Percentiles rank a stretch among this genome's conserved stretches.
Evolutionary conservation across 192 early-diverging fungal genomes (phyloP).

Genomic region (Coemansia sp.): DNA sequence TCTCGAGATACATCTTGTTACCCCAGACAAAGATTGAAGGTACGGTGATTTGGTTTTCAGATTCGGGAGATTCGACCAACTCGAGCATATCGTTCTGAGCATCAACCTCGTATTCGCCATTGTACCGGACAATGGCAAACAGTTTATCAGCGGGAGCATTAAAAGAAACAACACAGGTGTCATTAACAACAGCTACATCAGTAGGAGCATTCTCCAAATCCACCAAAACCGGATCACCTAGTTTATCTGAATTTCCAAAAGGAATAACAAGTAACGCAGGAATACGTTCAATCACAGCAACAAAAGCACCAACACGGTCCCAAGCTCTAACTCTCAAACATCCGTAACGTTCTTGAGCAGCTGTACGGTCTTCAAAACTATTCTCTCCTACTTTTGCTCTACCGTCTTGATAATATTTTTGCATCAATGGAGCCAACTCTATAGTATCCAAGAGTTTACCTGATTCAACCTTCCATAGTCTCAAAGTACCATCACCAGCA

Average conservation of each 20-base stretch:
- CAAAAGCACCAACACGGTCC: conserved; percentile 18
- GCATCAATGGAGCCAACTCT: conserved; percentile 48
- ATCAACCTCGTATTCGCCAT: neutral
- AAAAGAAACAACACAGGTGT: conserved; percentile 23
- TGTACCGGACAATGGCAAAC: too few species aligned
- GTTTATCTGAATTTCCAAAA: conserved; percentile 3
- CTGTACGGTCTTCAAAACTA: conserved; percentile 31
- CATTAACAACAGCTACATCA: conserved; percentile 21
- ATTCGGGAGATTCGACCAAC: neutral
- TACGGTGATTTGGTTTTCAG: neutral
- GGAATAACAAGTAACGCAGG: conserved; percentile 30
- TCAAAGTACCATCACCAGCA: conserved; percentile 77
- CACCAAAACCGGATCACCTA: conserved; percentile 12
- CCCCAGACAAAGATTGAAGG: conserved; percentile 46
- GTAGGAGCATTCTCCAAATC: conserved; percentile 25
- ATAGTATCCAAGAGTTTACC: conserved; percentile 67
- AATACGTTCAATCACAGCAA: conserved; percentile 33
- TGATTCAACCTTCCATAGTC: conserved; percentile 67
- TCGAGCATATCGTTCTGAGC: too few species aligned
- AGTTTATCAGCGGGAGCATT: neutral
- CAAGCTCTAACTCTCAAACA: conserved; percentile 32
- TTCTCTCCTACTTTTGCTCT: conserved; percentile 9
- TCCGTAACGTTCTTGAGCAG: conserved; percentile 30
- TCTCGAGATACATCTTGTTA: conserved; percentile 40
- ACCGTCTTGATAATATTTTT: conserved; percentile 31